Evolutionary conservation across 2,329 filamentous ascomycete species (phyloP).

Genomic region (Orbilia oligospora): DNA sequence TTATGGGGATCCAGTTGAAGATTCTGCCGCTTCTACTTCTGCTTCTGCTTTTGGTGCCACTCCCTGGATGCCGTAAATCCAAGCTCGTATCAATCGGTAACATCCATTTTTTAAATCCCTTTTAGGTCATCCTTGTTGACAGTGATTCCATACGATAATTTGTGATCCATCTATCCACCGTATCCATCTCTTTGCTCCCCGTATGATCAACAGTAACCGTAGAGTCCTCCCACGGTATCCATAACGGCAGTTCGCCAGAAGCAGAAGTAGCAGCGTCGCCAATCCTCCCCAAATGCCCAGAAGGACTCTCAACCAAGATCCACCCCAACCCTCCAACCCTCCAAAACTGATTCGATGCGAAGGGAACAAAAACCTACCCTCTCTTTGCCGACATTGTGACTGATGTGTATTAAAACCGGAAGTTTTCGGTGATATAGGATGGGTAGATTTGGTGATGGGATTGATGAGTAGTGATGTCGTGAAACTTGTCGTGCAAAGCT

Average conservation of each 20-base stretch:
- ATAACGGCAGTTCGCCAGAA: background rate
- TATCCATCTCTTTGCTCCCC: background rate
- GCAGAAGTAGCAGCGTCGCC: constrained; percentile 33
- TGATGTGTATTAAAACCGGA: constrained; percentile 39
- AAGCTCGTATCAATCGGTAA: background rate
- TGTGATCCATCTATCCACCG: background rate
- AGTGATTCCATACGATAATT: background rate
- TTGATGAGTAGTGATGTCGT: constrained; percentile 20
- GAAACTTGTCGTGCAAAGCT: constrained; percentile 10
- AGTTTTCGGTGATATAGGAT: background rate
- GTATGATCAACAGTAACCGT: background rate
- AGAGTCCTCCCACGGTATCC: background rate
- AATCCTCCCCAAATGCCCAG: background rate
- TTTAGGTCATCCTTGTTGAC: background rate
- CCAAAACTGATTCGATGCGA: background rate
- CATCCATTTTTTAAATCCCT: background rate
- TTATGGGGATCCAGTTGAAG: background rate
- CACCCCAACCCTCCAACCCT: too few relatives aligned
- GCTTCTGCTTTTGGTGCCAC: background rate
- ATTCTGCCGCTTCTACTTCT: constrained; percentile 15
- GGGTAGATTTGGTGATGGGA: background rate
- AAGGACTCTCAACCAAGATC: constrained; percentile 8
- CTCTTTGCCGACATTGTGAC: constrained; percentile 58
- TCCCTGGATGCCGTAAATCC: background rate
- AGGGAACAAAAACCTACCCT: constrained; percentile 45